These are phyloP conservation scores for Candida taoyuanica DNA, from an alignment of 805 yeast genomes.

Conservation along the genomic window DNA sequence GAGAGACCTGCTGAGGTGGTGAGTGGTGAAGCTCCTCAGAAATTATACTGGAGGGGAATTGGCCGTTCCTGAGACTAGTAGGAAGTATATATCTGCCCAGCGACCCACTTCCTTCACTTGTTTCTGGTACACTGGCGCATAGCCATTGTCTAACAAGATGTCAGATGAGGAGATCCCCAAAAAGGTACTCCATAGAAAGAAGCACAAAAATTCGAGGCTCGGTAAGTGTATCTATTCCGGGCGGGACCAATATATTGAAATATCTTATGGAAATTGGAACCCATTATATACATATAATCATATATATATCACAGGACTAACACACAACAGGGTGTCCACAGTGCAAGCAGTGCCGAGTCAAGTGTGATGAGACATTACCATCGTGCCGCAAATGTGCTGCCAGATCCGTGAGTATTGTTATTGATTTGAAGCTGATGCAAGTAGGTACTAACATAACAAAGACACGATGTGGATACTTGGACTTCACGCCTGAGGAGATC, in stretches of 20 bases:
- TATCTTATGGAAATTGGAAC: no score
- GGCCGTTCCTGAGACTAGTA: no score
- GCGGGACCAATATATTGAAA: no score
- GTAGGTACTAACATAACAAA: background rate
- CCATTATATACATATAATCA: no score
- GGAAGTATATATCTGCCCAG: no score
- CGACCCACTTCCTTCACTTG: no score
- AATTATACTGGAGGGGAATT: no score
- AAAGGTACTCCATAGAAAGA: constrained; percentile 34
- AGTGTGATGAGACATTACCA: constrained; percentile 58
- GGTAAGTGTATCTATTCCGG: constrained; percentile 11
- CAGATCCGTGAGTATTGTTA: constrained; percentile 12
- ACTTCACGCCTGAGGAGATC: background rate
- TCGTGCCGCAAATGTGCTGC: constrained; percentile 44
- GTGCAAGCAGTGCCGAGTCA: constrained; percentile 53
- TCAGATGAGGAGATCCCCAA: background rate
- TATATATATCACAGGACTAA: no score
- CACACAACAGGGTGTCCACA: constrained; percentile 52
- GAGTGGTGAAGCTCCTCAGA: no score
- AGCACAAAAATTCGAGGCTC: constrained; percentile 35
- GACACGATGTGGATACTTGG: constrained; percentile 13
- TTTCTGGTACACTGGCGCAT: no score
- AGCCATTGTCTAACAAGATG: no score
- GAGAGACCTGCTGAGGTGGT: no score
- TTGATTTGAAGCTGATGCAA: background rate